phyloP scores from a whole-genome alignment of 352 stramenopile species.

The Phytophthora syringae region DNA sequence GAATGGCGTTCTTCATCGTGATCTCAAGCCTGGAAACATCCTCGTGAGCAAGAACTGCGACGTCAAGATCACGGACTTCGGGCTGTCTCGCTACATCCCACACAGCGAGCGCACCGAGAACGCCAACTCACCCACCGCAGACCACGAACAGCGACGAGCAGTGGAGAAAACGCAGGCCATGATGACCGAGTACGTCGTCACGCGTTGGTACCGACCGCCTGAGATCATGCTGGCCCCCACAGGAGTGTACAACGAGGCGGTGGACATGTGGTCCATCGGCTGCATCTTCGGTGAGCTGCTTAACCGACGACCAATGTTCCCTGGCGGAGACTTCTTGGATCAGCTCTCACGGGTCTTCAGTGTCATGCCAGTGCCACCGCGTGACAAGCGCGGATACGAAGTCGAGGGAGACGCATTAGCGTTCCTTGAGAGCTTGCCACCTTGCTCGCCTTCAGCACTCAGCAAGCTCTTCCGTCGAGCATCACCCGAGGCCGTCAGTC shows the following conservation, averaged over 20 bases:
- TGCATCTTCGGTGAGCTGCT: slow-evolving; percentile 95
- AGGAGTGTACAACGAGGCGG: slow-evolving; percentile 74
- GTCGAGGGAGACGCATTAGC: slow-evolving; percentile 80
- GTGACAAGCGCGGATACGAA: slow-evolving; percentile 77
- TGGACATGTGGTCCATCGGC: slow-evolving; percentile 90
- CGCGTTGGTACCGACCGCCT: slow-evolving; percentile 82
- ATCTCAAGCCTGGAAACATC: slow-evolving; percentile 87
- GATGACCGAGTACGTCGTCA: slow-evolving; percentile 90
- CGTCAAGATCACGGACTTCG: slow-evolving; percentile 89
- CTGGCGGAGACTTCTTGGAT: slow-evolving; percentile 82
- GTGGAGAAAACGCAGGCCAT: slow-evolving; percentile 64
- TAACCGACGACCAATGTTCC: slow-evolving; percentile 78
- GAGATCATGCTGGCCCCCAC: slow-evolving; percentile 90
- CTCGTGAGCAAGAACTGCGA: slow-evolving; percentile 88
- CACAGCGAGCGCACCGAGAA: slow-evolving; percentile 32
- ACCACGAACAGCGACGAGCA: slow-evolving; percentile 28
- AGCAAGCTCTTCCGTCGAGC: slow-evolving; percentile 73
- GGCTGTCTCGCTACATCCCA: slow-evolving; percentile 75
- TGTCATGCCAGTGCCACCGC: slow-evolving; percentile 69
- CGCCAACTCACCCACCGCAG: slow-evolving; percentile 6
- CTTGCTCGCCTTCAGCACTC: slow-evolving; percentile 75
- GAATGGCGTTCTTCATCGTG: slow-evolving; percentile 87
- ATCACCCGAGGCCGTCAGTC: slow-evolving; percentile 69
- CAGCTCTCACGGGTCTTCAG: slow-evolving; percentile 81
- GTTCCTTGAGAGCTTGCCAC: slow-evolving; percentile 76